Conservation (phyloP, 345 rosid genomes). For the Populus davidiana region DNA sequence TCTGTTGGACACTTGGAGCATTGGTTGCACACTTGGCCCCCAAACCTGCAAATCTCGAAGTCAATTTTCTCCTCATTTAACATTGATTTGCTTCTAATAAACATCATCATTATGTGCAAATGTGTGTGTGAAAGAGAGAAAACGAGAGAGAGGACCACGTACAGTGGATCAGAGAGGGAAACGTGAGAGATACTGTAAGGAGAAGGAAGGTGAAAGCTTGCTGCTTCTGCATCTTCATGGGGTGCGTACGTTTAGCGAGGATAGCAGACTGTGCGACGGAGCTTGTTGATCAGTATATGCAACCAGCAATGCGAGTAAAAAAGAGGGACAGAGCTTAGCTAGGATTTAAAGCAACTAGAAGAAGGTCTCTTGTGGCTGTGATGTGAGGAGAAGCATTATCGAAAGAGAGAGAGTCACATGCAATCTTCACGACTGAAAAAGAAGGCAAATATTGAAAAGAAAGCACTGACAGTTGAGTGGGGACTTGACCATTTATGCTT, state of each 20-base stretch:
- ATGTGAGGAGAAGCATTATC: conserved; percentile 3
- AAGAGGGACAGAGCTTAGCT: too few relatives aligned
- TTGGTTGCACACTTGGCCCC: conserved; percentile 20
- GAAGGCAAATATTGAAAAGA: too few relatives aligned
- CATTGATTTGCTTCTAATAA: too few relatives aligned
- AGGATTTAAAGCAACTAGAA: too few relatives aligned
- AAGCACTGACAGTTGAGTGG: background rate
- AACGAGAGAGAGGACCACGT: background rate
- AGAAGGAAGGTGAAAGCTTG: conserved; percentile 11
- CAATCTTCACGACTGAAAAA: background rate
- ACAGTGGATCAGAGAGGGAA: conserved; percentile 17
- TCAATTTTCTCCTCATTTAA: too few relatives aligned
- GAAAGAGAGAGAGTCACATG: conserved; percentile 18
- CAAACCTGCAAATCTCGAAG: conserved; percentile 12
- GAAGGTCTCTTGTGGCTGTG: background rate
- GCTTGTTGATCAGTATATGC: too few relatives aligned
- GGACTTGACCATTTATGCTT: background rate
- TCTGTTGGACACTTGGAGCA: conserved; percentile 25
- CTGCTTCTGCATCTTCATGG: conserved; percentile 4
- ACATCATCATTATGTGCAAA: too few relatives aligned
- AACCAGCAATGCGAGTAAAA: too few relatives aligned
- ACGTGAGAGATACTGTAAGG: conserved; percentile 16
- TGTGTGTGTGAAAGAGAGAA: background rate
- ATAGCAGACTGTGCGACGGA: too few relatives aligned
- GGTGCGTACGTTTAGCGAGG: background rate